Evolutionary conservation across 2,329 filamentous ascomycete genomes (phyloP).

Genomic region (Beauveria asiatica): DNA sequence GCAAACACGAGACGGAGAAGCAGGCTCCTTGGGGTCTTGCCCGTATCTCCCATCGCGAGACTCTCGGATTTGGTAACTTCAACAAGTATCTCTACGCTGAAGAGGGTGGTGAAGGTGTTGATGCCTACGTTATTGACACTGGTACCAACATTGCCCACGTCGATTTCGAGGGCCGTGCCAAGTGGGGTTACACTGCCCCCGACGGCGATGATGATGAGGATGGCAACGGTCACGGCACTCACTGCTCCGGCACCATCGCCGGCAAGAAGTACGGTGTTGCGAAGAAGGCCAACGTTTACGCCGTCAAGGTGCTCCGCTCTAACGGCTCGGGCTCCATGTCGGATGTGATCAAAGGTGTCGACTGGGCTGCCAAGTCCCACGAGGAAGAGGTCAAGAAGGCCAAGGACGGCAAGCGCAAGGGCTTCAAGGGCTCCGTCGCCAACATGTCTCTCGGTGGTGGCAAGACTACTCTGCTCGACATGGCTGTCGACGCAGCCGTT

Average conservation of each 20-base stretch:
- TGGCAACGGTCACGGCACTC: constrained; percentile 96
- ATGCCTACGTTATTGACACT: constrained; percentile 98
- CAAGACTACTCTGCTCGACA: constrained; percentile 86
- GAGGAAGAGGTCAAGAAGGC: constrained; percentile 64
- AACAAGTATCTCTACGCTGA: constrained; percentile 95
- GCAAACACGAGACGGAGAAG: constrained; percentile 65
- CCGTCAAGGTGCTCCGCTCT: constrained; percentile 95
- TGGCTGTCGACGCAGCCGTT: constrained; percentile 89
- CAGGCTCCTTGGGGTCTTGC: constrained; percentile 97
- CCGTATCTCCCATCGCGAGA: constrained; percentile 89
- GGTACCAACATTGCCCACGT: constrained; percentile 91
- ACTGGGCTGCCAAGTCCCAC: constrained; percentile 82
- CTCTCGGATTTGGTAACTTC: constrained; percentile 81
- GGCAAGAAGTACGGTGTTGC: constrained; percentile 99
- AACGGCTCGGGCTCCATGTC: constrained; percentile 98
- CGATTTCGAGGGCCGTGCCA: constrained; percentile 92
- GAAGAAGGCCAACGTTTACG: constrained; percentile 95
- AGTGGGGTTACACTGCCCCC: constrained; percentile 97
- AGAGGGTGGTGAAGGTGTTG: constrained; percentile 91
- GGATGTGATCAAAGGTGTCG: constrained; percentile 96
- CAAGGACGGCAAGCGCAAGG: constrained; percentile 85
- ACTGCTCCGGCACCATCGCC: constrained; percentile 96
- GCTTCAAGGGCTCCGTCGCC: constrained; percentile 97
- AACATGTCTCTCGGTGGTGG: constrained; percentile 99
- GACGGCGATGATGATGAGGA: constrained; percentile 74